These are phyloP conservation scores for Aspergillus luchuensis DNA, from an alignment of 2,329 filamentous ascomycete species.

Conservation along the genomic window DNA sequence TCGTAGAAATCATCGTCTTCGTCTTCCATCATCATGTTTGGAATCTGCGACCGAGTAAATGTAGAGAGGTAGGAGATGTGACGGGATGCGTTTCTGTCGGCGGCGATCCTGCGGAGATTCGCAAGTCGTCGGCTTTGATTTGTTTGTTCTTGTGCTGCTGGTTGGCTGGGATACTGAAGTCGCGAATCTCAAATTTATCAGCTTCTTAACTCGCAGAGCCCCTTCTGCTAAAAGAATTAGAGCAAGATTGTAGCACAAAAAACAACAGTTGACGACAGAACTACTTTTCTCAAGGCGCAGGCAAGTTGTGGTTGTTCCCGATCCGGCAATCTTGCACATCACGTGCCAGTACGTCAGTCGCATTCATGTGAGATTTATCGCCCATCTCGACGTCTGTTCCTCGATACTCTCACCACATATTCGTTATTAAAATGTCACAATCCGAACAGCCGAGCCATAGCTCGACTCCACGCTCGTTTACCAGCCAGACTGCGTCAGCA, in stretches of 20 bases:
- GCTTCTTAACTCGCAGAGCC: too few species aligned
- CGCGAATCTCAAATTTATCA: background rate
- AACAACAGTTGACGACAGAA: too few species aligned
- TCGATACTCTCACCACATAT: background rate
- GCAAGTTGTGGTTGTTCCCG: background rate
- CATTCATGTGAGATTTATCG: constrained; percentile 8
- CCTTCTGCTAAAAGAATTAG: too few species aligned
- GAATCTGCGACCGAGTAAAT: constrained; percentile 6
- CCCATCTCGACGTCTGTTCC: background rate
- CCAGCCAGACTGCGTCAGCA: constrained; percentile 72
- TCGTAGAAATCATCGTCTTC: constrained; percentile 52
- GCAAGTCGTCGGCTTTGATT: constrained; percentile 20
- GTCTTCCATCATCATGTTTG: constrained; percentile 43
- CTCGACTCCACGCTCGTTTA: constrained; percentile 61
- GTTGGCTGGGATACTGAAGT: background rate
- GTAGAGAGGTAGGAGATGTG: constrained; percentile 1
- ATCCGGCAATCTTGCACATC: constrained; percentile 6
- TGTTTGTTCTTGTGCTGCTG: constrained; percentile 22
- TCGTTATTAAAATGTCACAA: constrained; percentile 21
- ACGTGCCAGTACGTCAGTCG: constrained; percentile 21
- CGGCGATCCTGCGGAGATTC: constrained; percentile 22
- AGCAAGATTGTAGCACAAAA: too few species aligned
- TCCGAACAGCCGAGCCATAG: constrained; percentile 43
- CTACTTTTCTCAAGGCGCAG: background rate
- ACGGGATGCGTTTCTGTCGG: constrained; percentile 20